Evolutionary conservation across 495 filamentous ascomycete genomes (phyloP), one percentile per base, ranked within the genome.

Genomic region (Lichina pygmaea): DNA sequence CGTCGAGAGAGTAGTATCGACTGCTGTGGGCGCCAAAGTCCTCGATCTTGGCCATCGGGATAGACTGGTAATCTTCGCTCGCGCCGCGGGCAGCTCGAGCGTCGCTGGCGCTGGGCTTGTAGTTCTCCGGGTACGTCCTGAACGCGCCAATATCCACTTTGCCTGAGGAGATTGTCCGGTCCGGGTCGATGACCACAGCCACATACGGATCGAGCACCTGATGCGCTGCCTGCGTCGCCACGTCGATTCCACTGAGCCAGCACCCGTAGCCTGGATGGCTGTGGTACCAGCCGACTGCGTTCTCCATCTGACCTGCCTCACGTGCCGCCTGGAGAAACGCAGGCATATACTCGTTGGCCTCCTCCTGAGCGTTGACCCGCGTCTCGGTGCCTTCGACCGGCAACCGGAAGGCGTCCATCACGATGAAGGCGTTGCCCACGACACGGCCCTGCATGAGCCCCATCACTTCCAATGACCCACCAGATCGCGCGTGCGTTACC

Each of bases 111-210:
- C 63, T 60, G 24, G 55, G 53, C 47, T 74, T 78, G 62, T 85
- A 80, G 46, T 72, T 67, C 41, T 81, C 71, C 0, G 89, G 81
- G 52, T 75, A 93, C 13, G 91, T 95, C 43, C 91, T 65, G 60
- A 99, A 99, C 2, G 89, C 86, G 41, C 91, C 91, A 48, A 99
- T 93, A 56, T 99, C 91, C 46, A 99, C 91, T 55, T 89, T 89
- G 34, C 85, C 85, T 6, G 84, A 80, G 37, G 78, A 86, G 45
- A 95, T 86, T 33, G 91, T 99, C 46, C 89, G 77, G 57, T 99
- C 85, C 6, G 91, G 91, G 57, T 99, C 91, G 47, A 99, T 85
- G 36, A 99, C 91, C 45, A 99, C 81, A 16, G 91, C 91, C 38
- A 93, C 71, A 57, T 93, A 95, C 32, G 91, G 91, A 51, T 93